phyloP scores from a whole-genome alignment of 345 rosid genomes.

The Psidium guajava region DNA sequence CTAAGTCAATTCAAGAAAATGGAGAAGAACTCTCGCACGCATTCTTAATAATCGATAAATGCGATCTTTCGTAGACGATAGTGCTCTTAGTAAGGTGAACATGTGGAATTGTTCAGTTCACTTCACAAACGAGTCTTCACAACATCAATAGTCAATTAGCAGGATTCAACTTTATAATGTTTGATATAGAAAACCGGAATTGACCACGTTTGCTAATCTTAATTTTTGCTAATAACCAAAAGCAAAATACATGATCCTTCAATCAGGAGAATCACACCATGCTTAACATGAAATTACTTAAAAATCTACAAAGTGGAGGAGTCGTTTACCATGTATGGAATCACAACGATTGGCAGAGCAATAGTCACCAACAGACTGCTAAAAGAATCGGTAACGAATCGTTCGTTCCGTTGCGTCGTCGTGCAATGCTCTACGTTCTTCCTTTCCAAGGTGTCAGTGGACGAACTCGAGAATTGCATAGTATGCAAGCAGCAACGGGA shows the following conservation, averaged over 20 bases:
- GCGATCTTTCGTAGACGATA: background rate
- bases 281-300: background rate
- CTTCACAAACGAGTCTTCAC: background rate
- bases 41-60: background rate
- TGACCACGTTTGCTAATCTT: background rate
- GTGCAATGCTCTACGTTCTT: background rate
- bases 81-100: background rate
- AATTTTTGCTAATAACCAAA: background rate
- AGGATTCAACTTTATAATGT: background rate
- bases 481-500: conserved; percentile 19
- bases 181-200: background rate
- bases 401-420: background rate
- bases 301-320: background rate
- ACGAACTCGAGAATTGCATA: conserved; percentile 13
- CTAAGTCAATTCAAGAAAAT: background rate
- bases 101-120: background rate
- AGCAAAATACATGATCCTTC: background rate
- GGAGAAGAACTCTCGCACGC: background rate
- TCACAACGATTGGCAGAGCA: background rate
- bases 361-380: background rate
- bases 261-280: background rate
- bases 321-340: background rate
- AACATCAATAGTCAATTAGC: background rate
- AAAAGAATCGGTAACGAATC: background rate
- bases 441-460: background rate